Evolutionary conservation across 148 eudicot species (phyloP), one percentile per base, ranked within the genome.

Genomic region (Euryodendron excelsum): DNA sequence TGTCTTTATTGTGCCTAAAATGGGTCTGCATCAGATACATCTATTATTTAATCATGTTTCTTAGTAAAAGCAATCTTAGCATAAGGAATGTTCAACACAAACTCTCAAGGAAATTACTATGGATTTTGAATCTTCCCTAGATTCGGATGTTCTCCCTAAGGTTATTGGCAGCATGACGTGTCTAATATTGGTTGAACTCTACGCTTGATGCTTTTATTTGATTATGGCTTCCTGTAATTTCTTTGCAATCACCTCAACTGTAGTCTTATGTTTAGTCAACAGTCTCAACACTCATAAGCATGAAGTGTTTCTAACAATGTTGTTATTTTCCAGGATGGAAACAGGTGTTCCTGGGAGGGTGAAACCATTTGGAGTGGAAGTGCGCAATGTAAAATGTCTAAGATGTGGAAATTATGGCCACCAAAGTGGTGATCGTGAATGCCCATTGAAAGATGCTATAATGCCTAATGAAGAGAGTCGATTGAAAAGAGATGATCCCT

Each of bases 361-460:
- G 17, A 93, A 88, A 78, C 99, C 98, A 52, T 96, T 96, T 89
- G 99, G 92, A 71, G 83, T 93, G 74, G 98, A 96, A 84, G 84
- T 96, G 47, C 97, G 99, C 44, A 96, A 96, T 84, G 98, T 96
- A 69, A 96, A 96, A 82, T 96, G 99, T 89, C 85, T 92, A 45
- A 92, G 99, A 84, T 96, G 99, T 72, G 98, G 98, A 44, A 89
- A 15, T 36, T 91, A 74, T 78, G 99, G 99, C 63, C 99, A 96
- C 81, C 99, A 96, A 81, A 96, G 97, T 85, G 99, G 99, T 81
- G 99, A 96, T 83, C 91, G 99, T 69, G 99, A 96, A 72, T 96
- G 99, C 77, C 97, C 99, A 30, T 64, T 96, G 84, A 96, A 91
- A 82, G 99, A 96, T 84, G 87, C 83, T 33, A 92, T 96, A 81